These are phyloP conservation scores for Eimeria zaria DNA, from an alignment of 169 alveolate genomes.

Conservation along the genomic window DNA sequence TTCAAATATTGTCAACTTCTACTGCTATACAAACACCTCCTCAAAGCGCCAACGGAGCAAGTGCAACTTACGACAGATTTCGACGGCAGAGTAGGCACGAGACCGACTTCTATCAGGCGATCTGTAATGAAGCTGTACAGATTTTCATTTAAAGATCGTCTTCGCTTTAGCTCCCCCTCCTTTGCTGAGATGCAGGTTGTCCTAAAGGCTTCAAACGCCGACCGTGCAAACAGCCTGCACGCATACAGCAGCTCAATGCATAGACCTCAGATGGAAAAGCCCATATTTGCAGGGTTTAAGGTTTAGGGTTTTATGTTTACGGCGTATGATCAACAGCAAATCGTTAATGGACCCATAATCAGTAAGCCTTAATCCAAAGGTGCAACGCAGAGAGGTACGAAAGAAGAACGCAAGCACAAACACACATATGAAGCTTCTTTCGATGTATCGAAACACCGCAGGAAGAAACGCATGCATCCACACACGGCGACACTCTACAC, in stretches of 20 bases:
- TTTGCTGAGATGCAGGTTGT: constrained; percentile 50
- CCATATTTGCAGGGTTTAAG: too few relatives aligned
- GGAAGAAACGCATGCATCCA: not conserved
- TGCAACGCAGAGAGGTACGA: not conserved
- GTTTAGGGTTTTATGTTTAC: too few relatives aligned
- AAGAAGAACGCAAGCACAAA: not conserved
- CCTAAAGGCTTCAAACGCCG: constrained; percentile 61
- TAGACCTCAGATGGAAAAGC: not conserved
- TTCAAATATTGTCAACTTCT: not conserved
- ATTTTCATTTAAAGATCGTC: constrained; percentile 27
- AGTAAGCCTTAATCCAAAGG: too few relatives aligned
- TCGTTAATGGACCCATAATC: too few relatives aligned
- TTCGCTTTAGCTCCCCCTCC: constrained; percentile 33
- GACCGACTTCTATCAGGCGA: constrained; percentile 57
- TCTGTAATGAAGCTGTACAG: constrained; percentile 74
- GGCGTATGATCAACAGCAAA: too few relatives aligned
- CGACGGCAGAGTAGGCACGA: constrained; percentile 14
- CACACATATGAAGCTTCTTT: too few relatives aligned
- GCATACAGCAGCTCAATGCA: not conserved
- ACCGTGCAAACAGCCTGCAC: constrained; percentile 58
- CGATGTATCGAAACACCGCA: not conserved
- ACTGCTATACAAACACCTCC: not conserved
- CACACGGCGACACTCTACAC: not conserved
- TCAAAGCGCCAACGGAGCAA: not conserved
- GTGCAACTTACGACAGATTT: not conserved